A percentile compares a stretch with the other conserved stretches of the same genome.
Conservation (phyloP, 495 filamentous ascomycete genomes). For the Penicillium cataractarum region DNA sequence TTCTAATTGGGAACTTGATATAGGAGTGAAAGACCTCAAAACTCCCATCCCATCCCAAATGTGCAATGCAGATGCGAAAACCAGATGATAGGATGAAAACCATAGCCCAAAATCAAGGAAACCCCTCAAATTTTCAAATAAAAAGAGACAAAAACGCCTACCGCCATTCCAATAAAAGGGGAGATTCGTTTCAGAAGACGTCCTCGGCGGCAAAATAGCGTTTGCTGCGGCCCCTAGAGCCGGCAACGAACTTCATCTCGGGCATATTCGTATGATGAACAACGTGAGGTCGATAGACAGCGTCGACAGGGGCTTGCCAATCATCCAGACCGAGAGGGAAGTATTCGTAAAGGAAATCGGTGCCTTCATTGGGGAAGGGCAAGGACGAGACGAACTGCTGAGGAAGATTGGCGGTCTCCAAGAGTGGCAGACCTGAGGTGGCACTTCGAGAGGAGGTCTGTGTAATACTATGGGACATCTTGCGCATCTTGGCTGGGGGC, state of each 20-base stretch:
- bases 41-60: constrained; percentile 13
- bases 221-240: constrained; percentile 69
- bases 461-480: constrained; percentile 40
- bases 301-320: constrained; percentile 91
- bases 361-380: constrained; percentile 68
- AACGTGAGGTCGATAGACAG: constrained; percentile 89
- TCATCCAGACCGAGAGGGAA: constrained; percentile 88
- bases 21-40: constrained; percentile 7
- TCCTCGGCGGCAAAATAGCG: constrained; percentile 79
- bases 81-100: constrained; percentile 3
- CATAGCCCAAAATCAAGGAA: background rate
- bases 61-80: constrained; percentile 30
- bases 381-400: constrained; percentile 44
- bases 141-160: constrained; percentile 12
- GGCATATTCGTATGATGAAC: constrained; percentile 86
- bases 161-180: constrained; percentile 6
- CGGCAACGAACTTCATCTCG: constrained; percentile 71
- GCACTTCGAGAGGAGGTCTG: constrained; percentile 38
- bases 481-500: constrained; percentile 49
- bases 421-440: constrained; percentile 39
- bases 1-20: background rate
- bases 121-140: background rate
- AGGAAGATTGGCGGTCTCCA: constrained; percentile 43
- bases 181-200: constrained; percentile 39
- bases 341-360: constrained; percentile 86